These are phyloP conservation scores for Monilinia laxa DNA, from an alignment of 2,329 filamentous ascomycete species.

Conservation along the genomic window DNA sequence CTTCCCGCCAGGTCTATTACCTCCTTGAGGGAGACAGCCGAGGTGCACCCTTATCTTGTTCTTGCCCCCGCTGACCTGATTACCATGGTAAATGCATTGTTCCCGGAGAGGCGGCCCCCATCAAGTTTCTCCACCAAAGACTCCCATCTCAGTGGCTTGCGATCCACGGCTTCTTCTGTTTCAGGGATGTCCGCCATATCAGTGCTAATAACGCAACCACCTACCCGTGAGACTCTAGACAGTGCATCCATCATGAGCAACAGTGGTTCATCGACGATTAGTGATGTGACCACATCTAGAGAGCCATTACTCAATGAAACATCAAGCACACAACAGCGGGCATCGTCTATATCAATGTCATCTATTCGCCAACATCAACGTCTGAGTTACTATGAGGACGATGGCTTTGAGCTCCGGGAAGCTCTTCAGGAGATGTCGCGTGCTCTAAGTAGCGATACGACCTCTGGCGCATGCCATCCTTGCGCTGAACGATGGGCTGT, in stretches of 20 bases:
- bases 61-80: constrained; percentile 76
- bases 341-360: constrained; percentile 49
- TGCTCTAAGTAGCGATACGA: constrained; percentile 60
- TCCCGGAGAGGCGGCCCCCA: constrained; percentile 68
- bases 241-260: constrained; percentile 70
- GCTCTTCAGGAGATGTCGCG: constrained; percentile 71
- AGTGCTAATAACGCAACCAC: constrained; percentile 64
- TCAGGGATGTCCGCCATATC: constrained; percentile 68
- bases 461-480: constrained; percentile 70
- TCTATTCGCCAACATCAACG: constrained; percentile 49
- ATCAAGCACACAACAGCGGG: constrained; percentile 51
- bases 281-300: constrained; percentile 65
- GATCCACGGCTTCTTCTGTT: constrained; percentile 65
- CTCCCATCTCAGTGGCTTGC: constrained; percentile 58
- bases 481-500: constrained; percentile 83
- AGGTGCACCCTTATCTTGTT: constrained; percentile 77
- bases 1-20: constrained; percentile 71
- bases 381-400: constrained; percentile 58
- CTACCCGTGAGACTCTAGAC: constrained; percentile 54
- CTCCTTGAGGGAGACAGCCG: constrained; percentile 71
- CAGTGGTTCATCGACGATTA: constrained; percentile 69
- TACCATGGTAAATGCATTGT: constrained; percentile 79
- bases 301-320: constrained; percentile 62
- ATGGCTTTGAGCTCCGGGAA: constrained; percentile 63
- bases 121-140: constrained; percentile 52